Percentiles rank a stretch among this genome's conserved stretches.
These are phyloP conservation scores for Apiotrichum mycotoxinovorans DNA, from an alignment of 1,284 basidiomycete species.

Conservation along the genomic window DNA sequence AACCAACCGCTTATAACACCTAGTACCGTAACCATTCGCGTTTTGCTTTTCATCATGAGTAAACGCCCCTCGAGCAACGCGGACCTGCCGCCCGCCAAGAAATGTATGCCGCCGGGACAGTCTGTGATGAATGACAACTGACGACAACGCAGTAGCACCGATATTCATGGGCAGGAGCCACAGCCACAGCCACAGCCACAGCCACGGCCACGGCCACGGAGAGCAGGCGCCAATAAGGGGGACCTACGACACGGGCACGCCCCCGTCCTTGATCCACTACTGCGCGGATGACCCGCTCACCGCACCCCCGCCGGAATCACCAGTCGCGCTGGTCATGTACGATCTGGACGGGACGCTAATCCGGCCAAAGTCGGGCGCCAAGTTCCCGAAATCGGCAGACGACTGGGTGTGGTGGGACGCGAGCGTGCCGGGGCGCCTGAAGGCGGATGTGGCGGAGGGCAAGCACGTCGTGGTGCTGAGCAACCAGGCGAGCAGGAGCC, in stretches of 20 bases:
- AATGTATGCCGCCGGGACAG: conserved; percentile 7
- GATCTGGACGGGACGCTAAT: conserved; percentile 88
- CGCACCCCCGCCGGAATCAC: conserved; percentile 8
- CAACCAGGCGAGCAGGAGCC: conserved; percentile 58
- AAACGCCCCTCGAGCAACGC: conserved; percentile 4
- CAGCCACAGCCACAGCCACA: no score
- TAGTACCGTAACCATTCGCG: no score
- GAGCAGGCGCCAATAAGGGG: neutral
- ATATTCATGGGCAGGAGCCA: conserved; percentile 15
- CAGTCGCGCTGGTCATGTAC: conserved; percentile 67
- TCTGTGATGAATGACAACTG: neutral
- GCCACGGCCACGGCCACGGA: neutral
- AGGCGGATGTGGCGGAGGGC: conserved; percentile 61
- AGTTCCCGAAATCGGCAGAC: conserved; percentile 52
- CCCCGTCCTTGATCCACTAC: conserved; percentile 41
- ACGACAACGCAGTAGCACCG: conserved; percentile 2
- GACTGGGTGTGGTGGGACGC: conserved; percentile 77
- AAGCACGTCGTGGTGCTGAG: conserved; percentile 73
- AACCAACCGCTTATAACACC: no score
- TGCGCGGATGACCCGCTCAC: conserved; percentile 42
- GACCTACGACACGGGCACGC: conserved; percentile 21
- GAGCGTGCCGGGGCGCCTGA: conserved; percentile 63
- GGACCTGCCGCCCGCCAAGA: conserved; percentile 11
- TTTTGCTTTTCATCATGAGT: neutral
- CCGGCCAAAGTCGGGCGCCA: conserved; percentile 56